Percentiles rank a stretch among this genome's conserved stretches.
Evolutionary conservation across 2,329 filamentous ascomycete species (phyloP).

Genomic region (Xylaria polymorpha): DNA sequence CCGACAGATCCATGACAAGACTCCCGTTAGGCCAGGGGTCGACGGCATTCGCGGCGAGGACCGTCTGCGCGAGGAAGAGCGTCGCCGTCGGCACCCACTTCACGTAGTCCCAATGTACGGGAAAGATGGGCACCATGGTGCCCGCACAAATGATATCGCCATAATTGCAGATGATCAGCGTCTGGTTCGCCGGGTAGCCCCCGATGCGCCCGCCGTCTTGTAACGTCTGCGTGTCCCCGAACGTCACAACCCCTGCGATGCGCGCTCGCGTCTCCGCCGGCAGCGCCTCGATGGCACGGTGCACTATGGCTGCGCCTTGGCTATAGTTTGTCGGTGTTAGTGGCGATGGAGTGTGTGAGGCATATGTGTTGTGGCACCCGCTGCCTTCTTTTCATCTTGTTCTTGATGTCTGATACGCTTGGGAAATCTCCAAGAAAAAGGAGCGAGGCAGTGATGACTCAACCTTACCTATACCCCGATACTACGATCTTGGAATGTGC

Average conservation of each 20-base stretch:
- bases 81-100: constrained; percentile 49
- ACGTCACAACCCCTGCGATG: constrained; percentile 54
- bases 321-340: constrained; percentile 28
- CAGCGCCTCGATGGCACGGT: constrained; percentile 52
- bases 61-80: constrained; percentile 47
- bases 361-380: neutral
- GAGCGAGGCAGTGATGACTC: neutral
- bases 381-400: neutral
- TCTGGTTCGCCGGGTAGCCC: constrained; percentile 52
- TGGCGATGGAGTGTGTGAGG: neutral
- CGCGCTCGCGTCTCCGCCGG: constrained; percentile 41
- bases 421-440: neutral
- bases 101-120: constrained; percentile 54
- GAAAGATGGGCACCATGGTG: constrained; percentile 49
- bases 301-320: constrained; percentile 55
- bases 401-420: no score
- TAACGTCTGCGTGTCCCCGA: constrained; percentile 52
- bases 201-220: constrained; percentile 53
- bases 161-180: constrained; percentile 56
- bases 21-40: constrained; percentile 44
- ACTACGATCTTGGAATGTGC: constrained; percentile 46
- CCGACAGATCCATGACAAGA: constrained; percentile 35
- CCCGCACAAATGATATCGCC: constrained; percentile 55
- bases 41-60: constrained; percentile 37
- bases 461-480: constrained; percentile 45